phyloP scores from a whole-genome alignment of 2,329 filamentous ascomycete species.

The Neocatenulostroma microsporum region DNA sequence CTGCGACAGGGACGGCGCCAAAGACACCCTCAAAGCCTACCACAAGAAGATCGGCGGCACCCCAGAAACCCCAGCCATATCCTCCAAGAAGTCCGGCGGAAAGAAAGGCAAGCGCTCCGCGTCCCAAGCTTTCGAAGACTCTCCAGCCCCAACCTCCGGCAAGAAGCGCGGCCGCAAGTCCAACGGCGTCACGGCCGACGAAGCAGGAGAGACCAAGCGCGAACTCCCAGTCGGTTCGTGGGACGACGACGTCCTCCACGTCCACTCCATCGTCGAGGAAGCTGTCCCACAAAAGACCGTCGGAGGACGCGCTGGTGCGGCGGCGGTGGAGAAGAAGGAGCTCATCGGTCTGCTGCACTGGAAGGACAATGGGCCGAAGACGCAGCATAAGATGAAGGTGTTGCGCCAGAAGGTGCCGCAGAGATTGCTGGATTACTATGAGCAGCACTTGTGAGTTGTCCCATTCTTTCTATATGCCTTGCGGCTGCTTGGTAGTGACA shows the following conservation, averaged over 20 bases:
- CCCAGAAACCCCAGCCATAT: constrained; percentile 28
- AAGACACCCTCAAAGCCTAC: constrained; percentile 57
- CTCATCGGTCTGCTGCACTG: constrained; percentile 64
- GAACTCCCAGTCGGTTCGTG: constrained; percentile 64
- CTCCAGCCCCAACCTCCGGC: constrained; percentile 17
- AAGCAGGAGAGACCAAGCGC: constrained; percentile 37
- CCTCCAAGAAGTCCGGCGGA: constrained; percentile 17
- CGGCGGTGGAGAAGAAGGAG: constrained; percentile 36
- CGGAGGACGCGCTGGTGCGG: constrained; percentile 15
- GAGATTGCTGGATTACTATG: constrained; percentile 42
- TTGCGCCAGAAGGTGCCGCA: constrained; percentile 73
- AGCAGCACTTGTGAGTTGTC: constrained; percentile 33
- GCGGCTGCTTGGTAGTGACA: no score
- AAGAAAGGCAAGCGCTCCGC: constrained; percentile 15
- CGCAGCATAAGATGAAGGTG: constrained; percentile 59
- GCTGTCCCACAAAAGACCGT: constrained; percentile 14
- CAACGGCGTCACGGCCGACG: constrained; percentile 26
- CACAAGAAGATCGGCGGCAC: constrained; percentile 56
- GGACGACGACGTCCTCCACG: constrained; percentile 63
- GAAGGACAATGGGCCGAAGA: constrained; percentile 61
- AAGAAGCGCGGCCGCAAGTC: constrained; percentile 22
- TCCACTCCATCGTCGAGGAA: constrained; percentile 66
- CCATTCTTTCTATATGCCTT: no score
- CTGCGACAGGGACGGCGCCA: constrained; percentile 27
- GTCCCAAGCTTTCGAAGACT: constrained; percentile 16